Evolutionary conservation across 2,329 filamentous ascomycete genomes (phyloP).

Genomic region (Aquanectria penicillioides): DNA sequence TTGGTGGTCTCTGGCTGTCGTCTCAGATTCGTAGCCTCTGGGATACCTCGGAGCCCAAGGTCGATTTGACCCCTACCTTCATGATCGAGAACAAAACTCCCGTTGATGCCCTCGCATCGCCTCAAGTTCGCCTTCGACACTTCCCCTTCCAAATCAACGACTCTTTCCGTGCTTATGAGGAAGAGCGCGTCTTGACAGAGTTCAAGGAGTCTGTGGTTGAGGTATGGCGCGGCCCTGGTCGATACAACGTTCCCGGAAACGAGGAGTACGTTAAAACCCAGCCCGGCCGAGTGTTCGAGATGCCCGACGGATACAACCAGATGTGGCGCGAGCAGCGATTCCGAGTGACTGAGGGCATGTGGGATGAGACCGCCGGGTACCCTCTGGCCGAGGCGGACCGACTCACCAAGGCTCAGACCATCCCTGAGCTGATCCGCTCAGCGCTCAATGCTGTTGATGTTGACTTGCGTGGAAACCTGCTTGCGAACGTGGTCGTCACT

Average conservation of each 20-base stretch:
- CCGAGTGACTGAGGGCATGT: constrained; percentile 87
- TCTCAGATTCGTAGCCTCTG: constrained; percentile 87
- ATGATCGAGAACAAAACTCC: constrained; percentile 87
- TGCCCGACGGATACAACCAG: constrained; percentile 96
- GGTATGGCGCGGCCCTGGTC: constrained; percentile 85
- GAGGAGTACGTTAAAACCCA: constrained; percentile 78
- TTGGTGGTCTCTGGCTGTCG: constrained; percentile 91
- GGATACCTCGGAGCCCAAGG: constrained; percentile 72
- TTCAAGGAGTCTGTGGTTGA: constrained; percentile 99
- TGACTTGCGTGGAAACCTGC: constrained; percentile 83
- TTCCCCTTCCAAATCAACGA: constrained; percentile 71
- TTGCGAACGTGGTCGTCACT: constrained; percentile 92
- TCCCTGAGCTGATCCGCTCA: constrained; percentile 83
- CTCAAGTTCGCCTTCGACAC: constrained; percentile 78
- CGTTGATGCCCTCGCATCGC: constrained; percentile 85
- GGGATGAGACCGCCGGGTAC: constrained; percentile 84
- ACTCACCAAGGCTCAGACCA: constrained; percentile 78
- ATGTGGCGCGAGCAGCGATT: constrained; percentile 92
- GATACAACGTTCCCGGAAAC: constrained; percentile 72
- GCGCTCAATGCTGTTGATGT: constrained; percentile 85
- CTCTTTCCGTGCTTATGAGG: constrained; percentile 84
- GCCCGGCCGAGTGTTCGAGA: constrained; percentile 91
- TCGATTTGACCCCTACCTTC: constrained; percentile 85
- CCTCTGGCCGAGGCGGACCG: constrained; percentile 55
- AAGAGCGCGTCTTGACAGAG: constrained; percentile 92